phyloP scores from a whole-genome alignment of 2,329 filamentous ascomycete genomes.

The Pseudocercospora fuligena region DNA sequence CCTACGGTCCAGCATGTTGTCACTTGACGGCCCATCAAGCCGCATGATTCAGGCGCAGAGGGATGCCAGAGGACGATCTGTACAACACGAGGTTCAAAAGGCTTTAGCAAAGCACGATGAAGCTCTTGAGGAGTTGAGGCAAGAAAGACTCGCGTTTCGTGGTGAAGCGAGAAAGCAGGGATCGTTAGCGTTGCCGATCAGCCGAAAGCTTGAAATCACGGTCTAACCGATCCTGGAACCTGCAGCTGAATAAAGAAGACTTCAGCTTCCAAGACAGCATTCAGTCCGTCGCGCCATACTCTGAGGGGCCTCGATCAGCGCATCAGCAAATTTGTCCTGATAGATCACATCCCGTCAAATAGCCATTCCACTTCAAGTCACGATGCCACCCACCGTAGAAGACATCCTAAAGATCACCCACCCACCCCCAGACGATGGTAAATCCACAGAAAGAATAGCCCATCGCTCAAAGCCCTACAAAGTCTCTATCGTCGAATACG shows the following conservation, averaged over 20 bases:
- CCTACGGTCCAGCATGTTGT: no score
- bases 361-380: background rate
- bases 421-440: background rate
- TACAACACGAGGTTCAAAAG: no score
- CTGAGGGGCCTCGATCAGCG: no score
- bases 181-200: background rate
- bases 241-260: background rate
- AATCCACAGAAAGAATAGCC: conserved; percentile 26
- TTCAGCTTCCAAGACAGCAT: background rate
- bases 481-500: conserved; percentile 43
- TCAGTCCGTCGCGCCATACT: background rate
- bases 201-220: background rate
- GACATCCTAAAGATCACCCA: background rate
- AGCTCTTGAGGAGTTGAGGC: no score
- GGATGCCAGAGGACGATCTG: no score
- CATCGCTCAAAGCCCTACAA: conserved; percentile 21
- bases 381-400: background rate
- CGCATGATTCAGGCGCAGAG: no score
- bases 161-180: background rate
- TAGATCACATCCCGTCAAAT: no score
- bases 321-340: no score
- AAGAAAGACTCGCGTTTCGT: no score
- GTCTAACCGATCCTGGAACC: background rate
- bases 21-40: no score
- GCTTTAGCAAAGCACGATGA: no score